Percentiles rank a stretch among this genome's conserved stretches.
phyloP scores from a whole-genome alignment of 1,139 yeast species.

The Nematodospora anomalae region DNA sequence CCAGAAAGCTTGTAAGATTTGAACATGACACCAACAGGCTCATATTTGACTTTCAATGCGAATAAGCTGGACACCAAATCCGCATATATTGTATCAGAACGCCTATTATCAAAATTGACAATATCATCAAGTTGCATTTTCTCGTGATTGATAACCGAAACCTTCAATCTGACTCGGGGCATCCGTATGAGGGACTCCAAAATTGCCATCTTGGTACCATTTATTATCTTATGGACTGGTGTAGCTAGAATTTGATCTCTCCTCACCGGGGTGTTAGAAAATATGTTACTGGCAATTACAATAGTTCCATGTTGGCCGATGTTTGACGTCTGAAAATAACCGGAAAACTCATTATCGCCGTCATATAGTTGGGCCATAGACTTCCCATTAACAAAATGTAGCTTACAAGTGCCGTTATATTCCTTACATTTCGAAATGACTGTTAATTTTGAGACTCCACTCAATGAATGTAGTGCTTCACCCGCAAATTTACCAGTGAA shows the following conservation, averaged over 20 bases:
- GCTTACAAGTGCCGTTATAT: constrained; percentile 7
- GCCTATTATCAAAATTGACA: constrained; percentile 2
- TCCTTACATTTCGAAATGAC: constrained; percentile 33
- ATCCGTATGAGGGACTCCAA: constrained; percentile 31
- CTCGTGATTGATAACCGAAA: constrained; percentile 15
- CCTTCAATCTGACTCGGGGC: constrained; percentile 26
- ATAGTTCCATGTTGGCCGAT: constrained; percentile 47
- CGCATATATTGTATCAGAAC: not conserved
- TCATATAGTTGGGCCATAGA: constrained; percentile 6
- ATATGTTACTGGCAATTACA: constrained; percentile 48
- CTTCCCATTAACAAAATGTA: constrained; percentile 1
- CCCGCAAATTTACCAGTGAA: constrained; percentile 82
- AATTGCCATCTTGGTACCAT: constrained; percentile 33
- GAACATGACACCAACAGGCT: constrained; percentile 22
- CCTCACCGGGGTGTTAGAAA: constrained; percentile 61
- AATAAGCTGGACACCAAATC: constrained; percentile 9
- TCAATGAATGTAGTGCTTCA: constrained; percentile 71
- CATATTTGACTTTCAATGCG: constrained; percentile 15
- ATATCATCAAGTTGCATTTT: constrained; percentile 10
- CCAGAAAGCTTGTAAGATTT: constrained; percentile 28
- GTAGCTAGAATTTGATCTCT: constrained; percentile 26
- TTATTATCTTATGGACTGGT: constrained; percentile 24
- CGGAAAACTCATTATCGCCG: not conserved
- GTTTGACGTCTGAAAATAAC: constrained; percentile 8
- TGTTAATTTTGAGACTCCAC: constrained; percentile 31